Evolutionary conservation across 2,329 filamentous ascomycete genomes (phyloP).

Genomic region (Pseudogymnoascus pannorum): DNA sequence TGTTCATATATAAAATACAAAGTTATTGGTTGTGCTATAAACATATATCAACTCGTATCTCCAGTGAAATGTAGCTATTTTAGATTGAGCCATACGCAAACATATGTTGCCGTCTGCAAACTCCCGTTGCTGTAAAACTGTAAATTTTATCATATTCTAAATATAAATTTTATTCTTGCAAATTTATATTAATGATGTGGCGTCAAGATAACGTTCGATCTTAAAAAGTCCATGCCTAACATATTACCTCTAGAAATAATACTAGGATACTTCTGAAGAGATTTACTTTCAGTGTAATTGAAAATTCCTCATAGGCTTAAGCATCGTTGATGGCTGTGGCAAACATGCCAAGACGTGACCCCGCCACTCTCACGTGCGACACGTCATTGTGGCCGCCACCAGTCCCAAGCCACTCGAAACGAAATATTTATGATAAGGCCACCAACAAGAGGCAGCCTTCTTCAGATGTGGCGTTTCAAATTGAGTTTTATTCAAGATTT

Average conservation of each 20-base stretch:
- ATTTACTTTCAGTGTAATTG: neutral
- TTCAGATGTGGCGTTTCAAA: neutral
- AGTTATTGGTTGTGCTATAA: neutral
- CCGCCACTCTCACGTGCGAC: neutral
- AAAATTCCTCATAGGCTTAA: conserved; percentile 1
- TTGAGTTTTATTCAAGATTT: neutral
- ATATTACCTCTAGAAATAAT: neutral
- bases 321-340: neutral
- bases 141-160: neutral
- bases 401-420: neutral
- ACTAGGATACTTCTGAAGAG: neutral
- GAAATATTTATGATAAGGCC: conserved; percentile 5
- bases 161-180: neutral
- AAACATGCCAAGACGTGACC: conserved; percentile 2
- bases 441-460: neutral
- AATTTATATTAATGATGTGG: neutral
- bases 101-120: neutral
- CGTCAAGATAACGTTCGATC: neutral
- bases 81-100: neutral
- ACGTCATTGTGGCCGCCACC: neutral
- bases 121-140: neutral
- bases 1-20: neutral
- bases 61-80: neutral
- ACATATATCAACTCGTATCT: neutral
- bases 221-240: neutral